Conservation (phyloP, 305 asterid species). For the Vinca major region DNA sequence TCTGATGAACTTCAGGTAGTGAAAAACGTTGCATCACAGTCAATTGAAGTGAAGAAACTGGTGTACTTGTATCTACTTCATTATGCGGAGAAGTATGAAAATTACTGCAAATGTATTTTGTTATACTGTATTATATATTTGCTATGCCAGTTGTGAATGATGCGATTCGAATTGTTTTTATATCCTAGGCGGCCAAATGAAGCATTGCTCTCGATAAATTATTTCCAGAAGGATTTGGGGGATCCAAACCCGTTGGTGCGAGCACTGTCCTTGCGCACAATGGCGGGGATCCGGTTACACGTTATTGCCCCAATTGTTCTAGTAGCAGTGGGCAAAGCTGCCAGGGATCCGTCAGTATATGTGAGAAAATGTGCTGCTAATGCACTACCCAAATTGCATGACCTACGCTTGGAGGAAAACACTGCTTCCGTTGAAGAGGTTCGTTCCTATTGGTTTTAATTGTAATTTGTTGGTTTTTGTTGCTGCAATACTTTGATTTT, state of each 20-base stretch:
- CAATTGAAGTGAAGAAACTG: conserved; percentile 90
- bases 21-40: conserved; percentile 89
- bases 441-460: neutral
- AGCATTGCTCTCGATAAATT: conserved; percentile 79
- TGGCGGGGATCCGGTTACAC: conserved; percentile 96
- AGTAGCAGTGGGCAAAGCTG: conserved; percentile 79
- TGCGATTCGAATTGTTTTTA: conserved; percentile 5
- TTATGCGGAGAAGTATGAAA: conserved; percentile 77
- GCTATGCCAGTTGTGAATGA: neutral
- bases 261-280: conserved; percentile 93
- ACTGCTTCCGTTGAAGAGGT: conserved; percentile 72
- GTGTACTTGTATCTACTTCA: conserved; percentile 88
- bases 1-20: conserved; percentile 55
- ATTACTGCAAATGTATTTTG: neutral
- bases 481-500: neutral
- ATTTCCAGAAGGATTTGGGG: conserved; percentile 92
- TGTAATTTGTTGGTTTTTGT: neutral
- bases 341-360: conserved; percentile 87
- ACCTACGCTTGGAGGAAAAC: conserved; percentile 80
- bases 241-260: conserved; percentile 86
- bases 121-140: neutral
- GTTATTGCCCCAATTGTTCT: conserved; percentile 75
- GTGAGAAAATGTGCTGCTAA: conserved; percentile 93
- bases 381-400: conserved; percentile 93
- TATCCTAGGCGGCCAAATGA: conserved; percentile 80